Conservation (phyloP, 345 rosid species). For the Rhodomyrtus tomentosa region DNA sequence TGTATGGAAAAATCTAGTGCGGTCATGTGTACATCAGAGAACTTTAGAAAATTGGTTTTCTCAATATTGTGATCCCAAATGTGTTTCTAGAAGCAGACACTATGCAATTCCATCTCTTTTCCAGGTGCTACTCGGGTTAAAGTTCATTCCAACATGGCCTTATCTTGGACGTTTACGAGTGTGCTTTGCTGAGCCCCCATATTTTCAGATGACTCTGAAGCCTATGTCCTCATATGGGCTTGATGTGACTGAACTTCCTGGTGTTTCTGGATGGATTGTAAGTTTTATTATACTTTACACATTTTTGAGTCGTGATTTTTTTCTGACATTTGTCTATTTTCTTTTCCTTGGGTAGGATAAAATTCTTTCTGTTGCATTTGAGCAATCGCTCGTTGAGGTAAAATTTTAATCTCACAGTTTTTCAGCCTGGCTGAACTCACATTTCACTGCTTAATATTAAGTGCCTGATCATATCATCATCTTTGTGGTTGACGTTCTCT, state of each 20-base stretch:
- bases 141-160: slow-evolving; percentile 82
- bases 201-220: slow-evolving; percentile 87
- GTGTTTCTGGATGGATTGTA: slow-evolving; percentile 99
- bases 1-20: background rate
- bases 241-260: slow-evolving; percentile 84
- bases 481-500: background rate
- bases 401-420: background rate
- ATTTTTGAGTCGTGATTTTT: background rate
- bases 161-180: slow-evolving; percentile 76
- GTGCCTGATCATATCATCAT: background rate
- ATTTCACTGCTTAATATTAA: background rate
- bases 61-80: background rate
- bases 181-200: slow-evolving; percentile 95
- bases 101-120: background rate
- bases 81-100: background rate
- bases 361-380: slow-evolving; percentile 79
- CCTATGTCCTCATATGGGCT: slow-evolving; percentile 68
- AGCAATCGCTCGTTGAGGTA: slow-evolving; percentile 80
- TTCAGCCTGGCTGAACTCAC: background rate
- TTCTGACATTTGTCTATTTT: background rate
- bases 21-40: background rate
- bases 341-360: slow-evolving; percentile 54
- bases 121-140: slow-evolving; percentile 85
- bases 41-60: background rate
- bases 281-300: slow-evolving; percentile 12